Conservation (phyloP, 2,329 filamentous ascomycete genomes). For the Mariannaea elegans region DNA sequence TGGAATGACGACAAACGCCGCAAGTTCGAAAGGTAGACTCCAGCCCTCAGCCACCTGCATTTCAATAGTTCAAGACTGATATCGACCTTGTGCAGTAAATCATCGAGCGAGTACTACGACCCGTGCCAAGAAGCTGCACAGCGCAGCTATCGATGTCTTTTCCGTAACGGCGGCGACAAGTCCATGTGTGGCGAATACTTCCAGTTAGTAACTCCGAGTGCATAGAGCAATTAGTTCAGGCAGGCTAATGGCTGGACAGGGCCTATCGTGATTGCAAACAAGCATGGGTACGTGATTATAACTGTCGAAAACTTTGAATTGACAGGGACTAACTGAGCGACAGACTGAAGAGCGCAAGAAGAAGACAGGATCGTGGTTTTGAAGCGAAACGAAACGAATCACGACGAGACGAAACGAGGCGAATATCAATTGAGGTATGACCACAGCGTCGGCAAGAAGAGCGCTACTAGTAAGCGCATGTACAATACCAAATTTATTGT, state of each 20-base stretch:
- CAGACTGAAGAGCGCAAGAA: constrained; percentile 47
- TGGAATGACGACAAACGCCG: constrained; percentile 68
- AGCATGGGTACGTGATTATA: constrained; percentile 73
- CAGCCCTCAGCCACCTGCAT: background rate
- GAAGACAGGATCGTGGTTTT: constrained; percentile 41
- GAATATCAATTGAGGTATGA: background rate
- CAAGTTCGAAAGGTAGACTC: constrained; percentile 70
- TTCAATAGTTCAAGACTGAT: constrained; percentile 7
- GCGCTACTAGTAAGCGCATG: background rate
- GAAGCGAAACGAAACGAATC: background rate
- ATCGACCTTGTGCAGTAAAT: constrained; percentile 70
- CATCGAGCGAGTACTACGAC: constrained; percentile 89
- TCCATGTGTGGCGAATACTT: constrained; percentile 96
- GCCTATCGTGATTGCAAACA: constrained; percentile 96
- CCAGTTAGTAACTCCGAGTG: constrained; percentile 68
- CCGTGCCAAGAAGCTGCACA: constrained; percentile 93
- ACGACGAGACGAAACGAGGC: background rate
- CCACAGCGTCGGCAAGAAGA: background rate
- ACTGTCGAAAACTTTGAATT: background rate
- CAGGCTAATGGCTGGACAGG: constrained; percentile 57
- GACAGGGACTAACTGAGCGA: background rate
- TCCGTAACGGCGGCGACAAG: constrained; percentile 86
- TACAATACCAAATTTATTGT: constrained; percentile 17
- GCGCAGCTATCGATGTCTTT: constrained; percentile 85
- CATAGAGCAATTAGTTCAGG: background rate